Base-by-base conservation (phyloP, 768 basidiomycete genomes). In the Postia placenta region DNA sequence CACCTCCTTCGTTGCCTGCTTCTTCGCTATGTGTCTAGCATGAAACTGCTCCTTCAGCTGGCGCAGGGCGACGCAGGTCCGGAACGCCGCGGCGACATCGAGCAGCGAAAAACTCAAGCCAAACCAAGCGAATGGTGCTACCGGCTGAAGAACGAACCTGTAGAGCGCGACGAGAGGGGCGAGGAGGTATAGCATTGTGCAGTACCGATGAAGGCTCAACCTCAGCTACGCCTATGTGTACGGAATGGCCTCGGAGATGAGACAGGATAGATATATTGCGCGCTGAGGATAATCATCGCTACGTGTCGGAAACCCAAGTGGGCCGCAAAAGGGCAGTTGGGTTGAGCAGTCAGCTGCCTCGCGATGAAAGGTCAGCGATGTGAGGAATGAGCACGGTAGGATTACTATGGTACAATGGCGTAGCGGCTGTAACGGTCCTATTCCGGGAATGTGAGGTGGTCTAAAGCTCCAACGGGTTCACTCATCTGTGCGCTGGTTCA, bases 401-500 rank as follows among this genome's bases (percentile, higher is more conserved):
- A 39, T 20, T 15, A 6, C 15, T 44, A 49, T 46, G 50, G 57
- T 56, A 56, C 57, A 56, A 56, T 87, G 76, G 85, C 64, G 59
- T 56, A 88, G 79, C 71, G 86, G 87, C 76, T 90, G 86, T 89
- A 78, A 66, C 59, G 87, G 86, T 83, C 83, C 78, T 69, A 73
- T 85, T 60, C 74, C 73, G 80, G 87, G 87, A 82, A 88, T 89
- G 85, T 72, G 81, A 71, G 74, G 78, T 75, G 78, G 75, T 68
- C 67, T 69, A 54, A 54, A 67, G 52, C 20, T 69, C 70, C 85
- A 78, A 80, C 85, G 78, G 65, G 55, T 38, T 65, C 58, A 67
- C 67, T 69, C 78, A 74, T 71, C 66, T 76, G 87, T 80, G 87
- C 87, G 87, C 87, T 86, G 82, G 84, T 88, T 89, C 87, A 85